Evolutionary conservation across 305 asterid genomes (phyloP).

Genomic region (Andrographis paniculata): DNA sequence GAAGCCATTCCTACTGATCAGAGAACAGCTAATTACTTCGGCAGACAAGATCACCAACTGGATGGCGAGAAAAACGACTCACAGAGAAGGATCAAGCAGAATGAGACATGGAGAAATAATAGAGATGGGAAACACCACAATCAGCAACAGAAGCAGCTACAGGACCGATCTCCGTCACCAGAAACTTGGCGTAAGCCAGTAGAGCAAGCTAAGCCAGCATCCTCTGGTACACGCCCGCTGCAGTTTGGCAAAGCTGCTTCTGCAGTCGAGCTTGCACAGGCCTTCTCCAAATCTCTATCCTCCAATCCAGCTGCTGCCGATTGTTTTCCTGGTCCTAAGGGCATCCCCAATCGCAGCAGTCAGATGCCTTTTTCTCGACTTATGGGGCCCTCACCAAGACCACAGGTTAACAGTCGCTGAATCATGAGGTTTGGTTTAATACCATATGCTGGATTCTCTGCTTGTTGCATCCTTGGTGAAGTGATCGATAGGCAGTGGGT

Average conservation of each 20-base stretch:
- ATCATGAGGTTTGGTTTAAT: background rate
- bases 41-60: conserved; percentile 51
- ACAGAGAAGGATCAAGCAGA: conserved; percentile 52
- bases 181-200: conserved; percentile 90
- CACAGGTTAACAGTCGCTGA: conserved; percentile 86
- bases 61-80: conserved; percentile 47
- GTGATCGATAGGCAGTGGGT: too few species aligned
- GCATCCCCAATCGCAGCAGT: conserved; percentile 32
- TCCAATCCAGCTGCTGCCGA: conserved; percentile 33
- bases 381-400: conserved; percentile 62
- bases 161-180: conserved; percentile 75
- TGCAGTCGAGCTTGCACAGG: conserved; percentile 89
- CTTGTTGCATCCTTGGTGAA: background rate
- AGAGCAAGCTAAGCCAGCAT: conserved; percentile 32
- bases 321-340: conserved; percentile 39
- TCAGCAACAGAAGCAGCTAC: conserved; percentile 31
- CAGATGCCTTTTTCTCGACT: conserved; percentile 78
- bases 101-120: conserved; percentile 49
- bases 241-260: conserved; percentile 77
- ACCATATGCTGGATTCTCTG: background rate
- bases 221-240: conserved; percentile 18
- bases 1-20: conserved; percentile 31
- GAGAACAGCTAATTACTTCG: conserved; percentile 33
- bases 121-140: conserved; percentile 48
- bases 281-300: conserved; percentile 69